Percentiles rank a stretch among this genome's conserved stretches.
Evolutionary conservation across 208 protist genomes (phyloP).

Genomic region (Porcisia deanei): DNA sequence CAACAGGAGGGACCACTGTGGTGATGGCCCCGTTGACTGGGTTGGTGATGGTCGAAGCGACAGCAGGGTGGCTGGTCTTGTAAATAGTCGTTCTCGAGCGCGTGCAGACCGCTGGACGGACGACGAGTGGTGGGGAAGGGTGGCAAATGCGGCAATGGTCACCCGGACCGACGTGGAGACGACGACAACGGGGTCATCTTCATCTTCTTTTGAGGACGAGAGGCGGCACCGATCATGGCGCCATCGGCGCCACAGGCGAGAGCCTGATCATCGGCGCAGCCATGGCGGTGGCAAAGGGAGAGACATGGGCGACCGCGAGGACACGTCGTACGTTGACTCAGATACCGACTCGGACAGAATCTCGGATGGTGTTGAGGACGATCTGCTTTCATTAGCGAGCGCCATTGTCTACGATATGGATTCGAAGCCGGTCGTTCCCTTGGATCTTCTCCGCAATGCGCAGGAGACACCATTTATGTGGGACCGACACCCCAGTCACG

Average conservation of each 20-base stretch:
- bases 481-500: conserved; percentile 60
- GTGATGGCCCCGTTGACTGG: conserved; percentile 1
- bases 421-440: conserved; percentile 59
- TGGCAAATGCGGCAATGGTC: background rate
- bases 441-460: conserved; percentile 35
- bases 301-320: background rate
- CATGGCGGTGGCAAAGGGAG: background rate
- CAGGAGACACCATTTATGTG: conserved; percentile 41
- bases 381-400: conserved; percentile 20
- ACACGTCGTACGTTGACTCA: background rate
- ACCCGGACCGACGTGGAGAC: background rate
- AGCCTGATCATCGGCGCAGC: background rate
- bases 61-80: conserved; percentile 2
- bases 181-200: background rate
- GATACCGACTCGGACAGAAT: background rate
- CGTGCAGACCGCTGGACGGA: conserved; percentile 32
- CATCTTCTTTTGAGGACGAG: background rate
- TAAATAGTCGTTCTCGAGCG: conserved; percentile 28
- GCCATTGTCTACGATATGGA: conserved; percentile 35
- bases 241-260: background rate
- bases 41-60: background rate
- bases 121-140: background rate
- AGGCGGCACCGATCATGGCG: background rate
- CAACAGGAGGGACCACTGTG: background rate
- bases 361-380: background rate